Base-by-base conservation (phyloP, 2,329 filamentous ascomycete species). In the Calonectria crousiana region DNA sequence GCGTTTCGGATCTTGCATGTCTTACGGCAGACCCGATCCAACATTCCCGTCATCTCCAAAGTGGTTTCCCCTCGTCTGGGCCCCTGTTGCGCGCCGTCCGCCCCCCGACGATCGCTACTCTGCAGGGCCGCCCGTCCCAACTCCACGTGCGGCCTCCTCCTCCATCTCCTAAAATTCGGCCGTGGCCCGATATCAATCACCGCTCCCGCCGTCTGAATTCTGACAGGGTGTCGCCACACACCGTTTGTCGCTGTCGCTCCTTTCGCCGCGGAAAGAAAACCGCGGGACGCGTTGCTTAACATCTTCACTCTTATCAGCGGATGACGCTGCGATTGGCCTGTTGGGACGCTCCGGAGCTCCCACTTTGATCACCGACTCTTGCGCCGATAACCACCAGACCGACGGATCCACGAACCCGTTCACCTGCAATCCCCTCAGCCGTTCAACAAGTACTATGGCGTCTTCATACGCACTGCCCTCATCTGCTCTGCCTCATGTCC, bases 381-480 rank as follows among this genome's bases (percentile, higher is more conserved):
- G 74, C 77, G 73, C 73, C 75, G 73, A 76, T 75, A 80, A 69
- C 71, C 72, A 69, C 71, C 72, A 70, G 62, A 74, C 73, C 76
- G 65, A 74, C 69, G 58, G 30, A 44, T 71, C 73, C 38, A 72
- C 62, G 56, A 60, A 67, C 20, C 53, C 49, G 64, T 36, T 36
- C 47, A 28, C 26, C 58, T 8, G 62, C 52, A 67, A 69, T 32
- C 71, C 53, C 66, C 71, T 65, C 67, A 23, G 62, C 32, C 66
- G 66, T 13, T 30, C 58, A 44, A 58, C 64, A 41, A 32, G 68
- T 60, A 83, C 72, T 71, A 90, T 90, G 88, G 86, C 88, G 74
- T 88, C 89, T 47, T 88, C 90, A 28, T 91, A 90, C 80, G 85
- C 87, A 67, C 82, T 91, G 69, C 90, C 90, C n/a, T 86, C 88